A percentile compares a stretch with the other conserved stretches of the same genome.
Conservation (phyloP, 1,284 basidiomycete genomes). For the Veloboletus limbatus region DNA sequence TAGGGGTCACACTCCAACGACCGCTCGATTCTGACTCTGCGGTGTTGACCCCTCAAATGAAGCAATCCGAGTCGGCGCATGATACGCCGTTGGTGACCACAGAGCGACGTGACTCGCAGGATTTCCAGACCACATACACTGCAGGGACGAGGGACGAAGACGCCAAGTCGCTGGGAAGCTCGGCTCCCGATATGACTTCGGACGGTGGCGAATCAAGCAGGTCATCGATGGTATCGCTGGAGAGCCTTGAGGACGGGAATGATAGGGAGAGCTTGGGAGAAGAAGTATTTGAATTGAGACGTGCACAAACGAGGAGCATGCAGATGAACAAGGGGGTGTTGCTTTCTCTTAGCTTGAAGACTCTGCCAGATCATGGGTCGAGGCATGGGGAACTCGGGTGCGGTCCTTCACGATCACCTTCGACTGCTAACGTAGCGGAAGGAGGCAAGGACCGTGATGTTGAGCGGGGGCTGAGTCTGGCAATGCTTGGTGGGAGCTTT, state of each 20-base stretch:
- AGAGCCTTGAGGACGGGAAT: slow-evolving; percentile 19
- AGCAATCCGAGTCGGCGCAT: not conserved
- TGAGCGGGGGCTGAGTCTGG: slow-evolving; percentile 35
- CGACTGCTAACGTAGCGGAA: slow-evolving; percentile 13
- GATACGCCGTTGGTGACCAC: not conserved
- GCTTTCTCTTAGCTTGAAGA: slow-evolving; percentile 29
- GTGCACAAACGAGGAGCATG: slow-evolving; percentile 46
- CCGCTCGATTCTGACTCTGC: slow-evolving; percentile 9
- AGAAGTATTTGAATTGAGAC: slow-evolving; percentile 40
- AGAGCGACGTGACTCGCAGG: not conserved
- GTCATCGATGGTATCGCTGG: slow-evolving; percentile 24
- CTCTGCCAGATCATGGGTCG: slow-evolving; percentile 13
- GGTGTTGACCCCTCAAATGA: not conserved
- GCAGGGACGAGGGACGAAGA: slow-evolving; percentile 18
- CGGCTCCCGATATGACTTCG: slow-evolving; percentile 27
- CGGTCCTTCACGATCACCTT: slow-evolving; percentile 7
- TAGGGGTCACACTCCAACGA: slow-evolving; percentile 14
- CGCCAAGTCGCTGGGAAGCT: slow-evolving; percentile 23
- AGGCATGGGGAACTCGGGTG: slow-evolving; percentile 13
- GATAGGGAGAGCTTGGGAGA: slow-evolving; percentile 32
- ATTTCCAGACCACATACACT: not conserved
- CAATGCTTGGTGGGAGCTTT: slow-evolving; percentile 34
- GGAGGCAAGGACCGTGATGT: not conserved
- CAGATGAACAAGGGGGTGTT: slow-evolving; percentile 46
- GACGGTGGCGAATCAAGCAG: slow-evolving; percentile 26